phyloP scores from a whole-genome alignment of 2,329 filamentous ascomycete genomes.

The Aspergillus pseudoviridinutans region DNA sequence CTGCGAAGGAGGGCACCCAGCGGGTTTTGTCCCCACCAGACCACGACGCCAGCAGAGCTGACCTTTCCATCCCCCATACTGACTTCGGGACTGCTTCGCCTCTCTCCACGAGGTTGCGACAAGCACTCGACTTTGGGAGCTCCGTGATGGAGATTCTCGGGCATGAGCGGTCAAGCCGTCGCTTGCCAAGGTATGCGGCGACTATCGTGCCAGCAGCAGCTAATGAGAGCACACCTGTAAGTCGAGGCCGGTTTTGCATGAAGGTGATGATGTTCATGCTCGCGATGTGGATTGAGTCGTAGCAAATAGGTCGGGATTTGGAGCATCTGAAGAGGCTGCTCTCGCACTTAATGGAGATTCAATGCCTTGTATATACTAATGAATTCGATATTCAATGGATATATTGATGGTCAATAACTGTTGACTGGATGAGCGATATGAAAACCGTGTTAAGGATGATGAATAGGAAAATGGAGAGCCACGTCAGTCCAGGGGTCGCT shows the following conservation, averaged over 20 bases:
- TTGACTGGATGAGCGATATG: too few relatives aligned
- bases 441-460: too few relatives aligned
- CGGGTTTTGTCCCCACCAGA: background rate
- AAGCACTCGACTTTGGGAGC: background rate
- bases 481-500: too few relatives aligned
- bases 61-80: background rate
- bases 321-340: background rate
- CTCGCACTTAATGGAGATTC: background rate
- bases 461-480: too few relatives aligned
- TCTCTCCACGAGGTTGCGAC: background rate
- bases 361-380: background rate
- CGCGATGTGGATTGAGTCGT: background rate
- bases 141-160: background rate
- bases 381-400: background rate
- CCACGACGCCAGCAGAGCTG: background rate
- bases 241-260: background rate
- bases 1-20: slow-evolving; percentile 4
- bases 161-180: background rate
- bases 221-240: background rate
- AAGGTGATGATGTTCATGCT: background rate
- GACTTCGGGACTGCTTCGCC: background rate
- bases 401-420: too few relatives aligned
- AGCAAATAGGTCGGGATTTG: background rate
- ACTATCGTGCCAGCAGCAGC: background rate
- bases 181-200: background rate